Evolutionary conservation across 1,139 yeast species (phyloP), one percentile per base, ranked within the genome.

Genomic region (Kodamaea alishanica): DNA sequence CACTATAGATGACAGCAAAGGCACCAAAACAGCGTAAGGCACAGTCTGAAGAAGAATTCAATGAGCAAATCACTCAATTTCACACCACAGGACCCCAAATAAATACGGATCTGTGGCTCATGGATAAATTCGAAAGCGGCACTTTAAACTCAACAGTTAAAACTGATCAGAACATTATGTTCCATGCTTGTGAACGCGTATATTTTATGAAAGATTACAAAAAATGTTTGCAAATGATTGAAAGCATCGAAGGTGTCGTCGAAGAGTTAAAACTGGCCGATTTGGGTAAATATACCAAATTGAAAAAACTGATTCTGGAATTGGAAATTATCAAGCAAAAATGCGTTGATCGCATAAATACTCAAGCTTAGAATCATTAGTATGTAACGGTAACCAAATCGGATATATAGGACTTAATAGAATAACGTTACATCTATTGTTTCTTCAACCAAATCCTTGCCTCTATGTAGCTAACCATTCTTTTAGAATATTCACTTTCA

Each of bases 391-490:
- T 15, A 15, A 15, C 20, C 20, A 15, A 15, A 15, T 15, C 20
- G 20, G 20, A 15, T 15, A 15, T 15, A 15, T 15, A 15, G 20
- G 20, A 15, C 20, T 15, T 15, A 15, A 15, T 15, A 15, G 20
- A 15, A 15, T 15, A 15, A 15, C 20, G 20, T 15, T 15, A 15
- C 20, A 15, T 15, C 29, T 34, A 44, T 11, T 51, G 56, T 38
- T 66, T 48, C 45, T 60, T 68, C 25, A 70, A 51, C 63, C 70
- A 71, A 9, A 83, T 67, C 42, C 70, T 69, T 10, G 75, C 53
- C 55, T 83, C 87, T 9, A 84, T 67, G 27, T 71, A 79, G 45
- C 87, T 79, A 1, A 80, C 77, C 47, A 63, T 66, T 33, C 90
- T 60, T 50, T 75, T 76, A 45, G 70, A 61, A 43, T 73, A 68